These are phyloP conservation scores for Circinella umbellata DNA, from an alignment of 371 early-diverging fungal species.

Conservation along the genomic window DNA sequence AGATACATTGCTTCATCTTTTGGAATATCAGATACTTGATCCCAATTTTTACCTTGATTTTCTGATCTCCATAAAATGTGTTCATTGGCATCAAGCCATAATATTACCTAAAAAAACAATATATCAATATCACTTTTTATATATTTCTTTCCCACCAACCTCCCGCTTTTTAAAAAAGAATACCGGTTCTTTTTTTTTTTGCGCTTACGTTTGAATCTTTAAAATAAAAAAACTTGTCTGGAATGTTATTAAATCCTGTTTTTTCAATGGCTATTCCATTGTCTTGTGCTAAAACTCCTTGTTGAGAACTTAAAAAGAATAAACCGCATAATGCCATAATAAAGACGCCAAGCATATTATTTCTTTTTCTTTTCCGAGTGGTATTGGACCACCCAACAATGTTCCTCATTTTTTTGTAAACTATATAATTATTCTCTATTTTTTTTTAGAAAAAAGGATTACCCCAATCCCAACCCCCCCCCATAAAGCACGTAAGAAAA, in stretches of 20 bases:
- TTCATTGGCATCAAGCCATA: constrained; percentile 58
- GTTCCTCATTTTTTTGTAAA: constrained; percentile 22
- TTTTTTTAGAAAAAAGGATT: not conserved
- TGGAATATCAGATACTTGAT: constrained; percentile 44
- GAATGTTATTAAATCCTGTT: constrained; percentile 54
- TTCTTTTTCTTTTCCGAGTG: constrained; percentile 4
- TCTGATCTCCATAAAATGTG: constrained; percentile 65
- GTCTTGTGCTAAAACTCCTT: constrained; percentile 27
- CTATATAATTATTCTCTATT: too few species aligned
- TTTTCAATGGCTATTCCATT: constrained; percentile 33
- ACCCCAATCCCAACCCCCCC: too few species aligned
- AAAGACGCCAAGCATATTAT: constrained; percentile 13
- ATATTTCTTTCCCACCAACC: too few species aligned
- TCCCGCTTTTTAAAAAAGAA: too few species aligned
- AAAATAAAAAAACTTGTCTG: constrained; percentile 68
- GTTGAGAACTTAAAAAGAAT: constrained; percentile 6
- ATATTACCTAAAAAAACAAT: constrained; percentile 47
- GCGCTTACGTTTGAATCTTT: constrained; percentile 68
- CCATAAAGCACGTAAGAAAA: too few species aligned
- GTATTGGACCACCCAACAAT: constrained; percentile 12
- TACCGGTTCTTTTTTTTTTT: not conserved
- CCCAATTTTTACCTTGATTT: constrained; percentile 74
- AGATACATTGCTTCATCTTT: constrained; percentile 42
- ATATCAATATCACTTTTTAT: too few species aligned
- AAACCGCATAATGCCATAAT: constrained; percentile 22